These are phyloP conservation scores for Hygrophorus pudorinus DNA, from an alignment of 768 basidiomycete genomes.

Conservation along the genomic window DNA sequence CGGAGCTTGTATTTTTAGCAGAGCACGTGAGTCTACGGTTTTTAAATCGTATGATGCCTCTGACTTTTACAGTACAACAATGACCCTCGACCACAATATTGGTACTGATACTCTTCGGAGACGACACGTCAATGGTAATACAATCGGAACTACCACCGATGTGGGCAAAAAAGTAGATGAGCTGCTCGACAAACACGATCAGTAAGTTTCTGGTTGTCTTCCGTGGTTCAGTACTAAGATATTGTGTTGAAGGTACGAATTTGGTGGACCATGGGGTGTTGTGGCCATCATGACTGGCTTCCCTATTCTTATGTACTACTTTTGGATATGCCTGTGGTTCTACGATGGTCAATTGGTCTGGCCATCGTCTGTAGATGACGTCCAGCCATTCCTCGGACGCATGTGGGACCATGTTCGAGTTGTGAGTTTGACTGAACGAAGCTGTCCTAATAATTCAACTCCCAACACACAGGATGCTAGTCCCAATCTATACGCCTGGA, in stretches of 20 bases:
- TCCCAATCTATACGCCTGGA: slow-evolving; percentile 83
- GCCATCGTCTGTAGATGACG: slow-evolving; percentile 59
- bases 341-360: slow-evolving; percentile 77
- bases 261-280: slow-evolving; percentile 91
- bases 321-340: slow-evolving; percentile 96
- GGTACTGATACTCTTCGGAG: too few relatives aligned
- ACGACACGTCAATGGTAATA: not conserved
- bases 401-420: slow-evolving; percentile 84
- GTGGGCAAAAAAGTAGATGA: slow-evolving; percentile 66
- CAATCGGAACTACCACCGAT: not conserved
- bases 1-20: too few relatives aligned
- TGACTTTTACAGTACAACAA: too few relatives aligned
- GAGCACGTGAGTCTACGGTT: too few relatives aligned
- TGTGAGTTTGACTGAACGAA: slow-evolving; percentile 28
- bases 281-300: slow-evolving; percentile 91
- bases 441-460: not conserved
- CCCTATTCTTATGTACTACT: slow-evolving; percentile 94
- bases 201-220: slow-evolving; percentile 25
- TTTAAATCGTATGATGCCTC: too few relatives aligned
- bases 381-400: slow-evolving; percentile 63
- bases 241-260: slow-evolving; percentile 64
- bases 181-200: slow-evolving; percentile 59
- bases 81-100: too few relatives aligned
- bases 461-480: slow-evolving; percentile 77
- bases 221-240: not conserved